Evolutionary conservation across 2,329 filamentous ascomycete genomes (phyloP).

Genomic region (Trichoderma koningii): DNA sequence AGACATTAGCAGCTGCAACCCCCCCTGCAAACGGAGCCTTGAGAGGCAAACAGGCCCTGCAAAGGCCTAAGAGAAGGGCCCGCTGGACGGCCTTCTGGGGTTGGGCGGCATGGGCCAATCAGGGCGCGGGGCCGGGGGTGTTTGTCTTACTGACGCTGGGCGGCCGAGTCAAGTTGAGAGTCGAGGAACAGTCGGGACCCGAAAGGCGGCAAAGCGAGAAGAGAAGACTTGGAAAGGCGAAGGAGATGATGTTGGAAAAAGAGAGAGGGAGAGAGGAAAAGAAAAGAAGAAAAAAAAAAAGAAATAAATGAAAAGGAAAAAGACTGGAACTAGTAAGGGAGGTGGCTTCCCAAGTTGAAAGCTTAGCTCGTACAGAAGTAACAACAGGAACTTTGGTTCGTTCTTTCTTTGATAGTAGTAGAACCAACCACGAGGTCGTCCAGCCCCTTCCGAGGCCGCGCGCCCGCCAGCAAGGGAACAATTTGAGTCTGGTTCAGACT

Average conservation of each 20-base stretch:
- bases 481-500: too few species aligned
- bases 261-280: background rate
- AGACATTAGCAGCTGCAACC: background rate
- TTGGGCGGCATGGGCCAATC: constrained; percentile 8
- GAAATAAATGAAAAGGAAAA: background rate
- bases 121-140: background rate
- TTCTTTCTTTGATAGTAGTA: background rate
- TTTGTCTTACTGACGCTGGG: background rate
- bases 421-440: constrained; percentile 4
- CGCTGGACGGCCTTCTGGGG: constrained; percentile 6
- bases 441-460: constrained; percentile 24
- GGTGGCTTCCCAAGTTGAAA: background rate
- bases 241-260: background rate
- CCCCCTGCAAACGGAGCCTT: background rate
- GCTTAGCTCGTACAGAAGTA: background rate
- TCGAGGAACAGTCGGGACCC: background rate
- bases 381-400: too few species aligned
- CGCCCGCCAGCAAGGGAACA: constrained; percentile 12
- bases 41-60: background rate
- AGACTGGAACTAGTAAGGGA: constrained; percentile 28
- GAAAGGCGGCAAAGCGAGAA: background rate
- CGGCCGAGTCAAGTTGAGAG: too few species aligned
- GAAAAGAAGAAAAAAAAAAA: background rate
- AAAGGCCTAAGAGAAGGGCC: constrained; percentile 3
- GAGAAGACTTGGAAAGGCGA: background rate